Percentiles rank a stretch among this genome's conserved stretches.
Evolutionary conservation across 164 flowering plant genomes (phyloP).

Genomic region (Paratinospora sagittata): DNA sequence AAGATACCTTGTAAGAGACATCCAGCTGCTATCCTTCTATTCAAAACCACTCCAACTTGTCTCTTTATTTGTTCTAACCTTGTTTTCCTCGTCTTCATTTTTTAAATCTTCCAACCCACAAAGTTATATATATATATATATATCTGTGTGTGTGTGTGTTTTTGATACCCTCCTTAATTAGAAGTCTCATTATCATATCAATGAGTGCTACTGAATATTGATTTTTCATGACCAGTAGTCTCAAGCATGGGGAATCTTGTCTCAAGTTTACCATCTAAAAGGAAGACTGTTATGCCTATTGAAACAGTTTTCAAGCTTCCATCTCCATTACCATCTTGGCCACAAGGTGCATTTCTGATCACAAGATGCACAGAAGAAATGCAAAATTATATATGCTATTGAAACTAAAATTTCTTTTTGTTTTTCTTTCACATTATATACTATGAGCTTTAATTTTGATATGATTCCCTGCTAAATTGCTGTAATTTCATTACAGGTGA

Average conservation of each 20-base stretch:
- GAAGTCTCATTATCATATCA: too few species aligned
- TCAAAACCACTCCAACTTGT: neutral
- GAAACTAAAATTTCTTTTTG: too few species aligned
- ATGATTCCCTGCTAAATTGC: neutral
- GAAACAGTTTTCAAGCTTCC: slow-evolving; percentile 52
- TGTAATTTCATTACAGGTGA: slow-evolving; percentile 33
- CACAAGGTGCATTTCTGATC: slow-evolving; percentile 28
- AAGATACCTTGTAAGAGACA: neutral
- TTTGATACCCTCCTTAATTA: too few species aligned
- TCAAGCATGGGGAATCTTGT: slow-evolving; percentile 33
- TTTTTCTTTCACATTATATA: too few species aligned
- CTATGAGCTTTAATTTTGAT: neutral
- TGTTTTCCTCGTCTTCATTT: neutral
- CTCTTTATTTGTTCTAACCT: neutral
- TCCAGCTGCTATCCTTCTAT: neutral
- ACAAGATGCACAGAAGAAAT: neutral
- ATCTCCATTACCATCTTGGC: slow-evolving; percentile 47
- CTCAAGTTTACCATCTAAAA: slow-evolving; percentile 10
- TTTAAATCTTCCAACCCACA: too few species aligned
- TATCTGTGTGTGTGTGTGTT: too few species aligned
- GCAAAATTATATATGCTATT: too few species aligned
- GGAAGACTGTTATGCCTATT: slow-evolving; percentile 30
- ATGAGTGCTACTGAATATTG: neutral
- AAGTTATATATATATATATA: too few species aligned
- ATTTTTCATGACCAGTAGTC: neutral